Base-by-base conservation (phyloP, 225 moss, liverwort and hornwort species). In the Anthoceros angustus region DNA sequence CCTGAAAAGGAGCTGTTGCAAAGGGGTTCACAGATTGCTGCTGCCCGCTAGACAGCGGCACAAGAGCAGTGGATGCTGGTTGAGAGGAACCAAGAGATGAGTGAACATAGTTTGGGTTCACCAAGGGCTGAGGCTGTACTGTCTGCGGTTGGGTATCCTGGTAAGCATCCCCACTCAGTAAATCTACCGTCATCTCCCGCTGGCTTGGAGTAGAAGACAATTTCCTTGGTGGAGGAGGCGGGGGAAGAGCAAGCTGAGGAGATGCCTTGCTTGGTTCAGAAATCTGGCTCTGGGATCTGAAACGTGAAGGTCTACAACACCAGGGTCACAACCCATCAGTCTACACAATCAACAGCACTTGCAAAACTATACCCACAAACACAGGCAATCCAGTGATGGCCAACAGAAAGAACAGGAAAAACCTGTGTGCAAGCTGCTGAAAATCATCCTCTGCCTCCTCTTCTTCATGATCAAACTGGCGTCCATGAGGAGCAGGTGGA, bases 121-220 rank as follows among this genome's bases (percentile, higher is more conserved):
- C 38, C 64, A 75, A 70, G 25, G 83, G 69, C 75, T 68, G 77
- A 10, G 73, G 70, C n/a, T 64, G 73, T 32, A 68, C 64, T 64
- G 84, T 40, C 32, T 77, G 77, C 39, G 71, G 62, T 16, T 50
- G 48, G 41, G 62, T 64, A 63, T 75, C 77, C 25, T 55, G 64
- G 72, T 71, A 80, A 62, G 42, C 70, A 68, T 94, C 93, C 61
- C 93, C 90, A 73, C 93, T 94, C 25, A 94, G 74, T 63, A 94
- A 79, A 76, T 94, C 93, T 43, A 88, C 68, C 45, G 78, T 66
- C 77, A 84, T 61, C 65, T 73, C 80, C 55, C 78, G 70, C 70
- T 77, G 74, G 71, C 82, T 77, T 41, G 74, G 61, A 39, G 69
- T 73, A 60, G 62, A 2, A 21, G 64, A 68, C 50, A 84, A 65